phyloP scores from a whole-genome alignment of 1,284 basidiomycete genomes.

The Moesziomyces antarcticus region DNA sequence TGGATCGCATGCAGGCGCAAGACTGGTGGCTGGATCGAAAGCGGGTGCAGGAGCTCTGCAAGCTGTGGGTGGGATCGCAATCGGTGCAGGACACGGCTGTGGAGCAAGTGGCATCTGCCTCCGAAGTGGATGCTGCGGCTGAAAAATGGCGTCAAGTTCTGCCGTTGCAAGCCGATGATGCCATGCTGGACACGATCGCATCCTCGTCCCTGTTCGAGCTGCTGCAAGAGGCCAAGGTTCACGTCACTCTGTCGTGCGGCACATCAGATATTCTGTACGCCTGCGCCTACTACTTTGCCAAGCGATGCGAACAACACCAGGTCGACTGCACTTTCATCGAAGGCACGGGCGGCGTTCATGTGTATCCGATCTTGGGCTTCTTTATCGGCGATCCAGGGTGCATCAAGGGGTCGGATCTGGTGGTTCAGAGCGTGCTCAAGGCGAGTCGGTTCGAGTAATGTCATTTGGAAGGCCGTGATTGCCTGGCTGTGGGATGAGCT shows the following conservation, averaged over 20 bases:
- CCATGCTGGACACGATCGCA: slow-evolving; percentile 1
- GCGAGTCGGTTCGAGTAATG: slow-evolving; percentile 6
- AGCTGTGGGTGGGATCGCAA: slow-evolving; percentile 1
- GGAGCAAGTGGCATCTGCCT: background rate
- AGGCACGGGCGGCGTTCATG: slow-evolving; percentile 4
- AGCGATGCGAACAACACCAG: slow-evolving; percentile 1
- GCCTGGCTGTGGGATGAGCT: no score
- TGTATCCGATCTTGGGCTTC: slow-evolving; percentile 6
- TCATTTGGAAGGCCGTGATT: no score
- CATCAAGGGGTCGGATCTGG: slow-evolving; percentile 1
- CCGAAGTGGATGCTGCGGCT: background rate
- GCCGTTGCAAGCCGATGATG: background rate
- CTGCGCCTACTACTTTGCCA: slow-evolving; percentile 4
- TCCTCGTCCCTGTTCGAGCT: background rate
- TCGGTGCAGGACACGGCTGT: background rate
- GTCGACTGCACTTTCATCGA: slow-evolving; percentile 9
- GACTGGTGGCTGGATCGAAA: slow-evolving; percentile 5
- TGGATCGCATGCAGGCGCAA: slow-evolving; percentile 2
- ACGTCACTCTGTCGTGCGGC: slow-evolving; percentile 8
- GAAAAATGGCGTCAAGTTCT: slow-evolving; percentile 3
- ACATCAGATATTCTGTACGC: slow-evolving; percentile 3
- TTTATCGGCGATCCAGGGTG: background rate
- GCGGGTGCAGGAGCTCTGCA: background rate
- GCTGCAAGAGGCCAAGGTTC: background rate
- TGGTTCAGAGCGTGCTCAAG: slow-evolving; percentile 5